phyloP scores from a whole-genome alignment of 2,329 filamentous ascomycete species.

The Coniochaeta sp. region DNA sequence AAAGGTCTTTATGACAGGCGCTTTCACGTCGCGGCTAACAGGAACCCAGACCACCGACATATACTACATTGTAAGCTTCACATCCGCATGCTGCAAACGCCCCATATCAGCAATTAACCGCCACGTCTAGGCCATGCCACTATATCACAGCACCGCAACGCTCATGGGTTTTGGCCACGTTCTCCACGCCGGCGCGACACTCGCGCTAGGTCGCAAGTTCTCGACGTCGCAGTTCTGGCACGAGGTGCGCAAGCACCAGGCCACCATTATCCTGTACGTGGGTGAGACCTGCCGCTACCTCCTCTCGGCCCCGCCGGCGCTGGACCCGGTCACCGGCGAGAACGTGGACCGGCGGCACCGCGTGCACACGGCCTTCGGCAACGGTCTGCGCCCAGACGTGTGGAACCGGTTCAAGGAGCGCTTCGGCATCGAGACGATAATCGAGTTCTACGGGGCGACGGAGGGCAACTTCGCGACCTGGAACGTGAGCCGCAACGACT shows the following conservation, averaged over 20 bases:
- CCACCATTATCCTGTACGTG: slow-evolving; percentile 79
- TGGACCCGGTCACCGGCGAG: slow-evolving; percentile 57
- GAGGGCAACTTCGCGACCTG: slow-evolving; percentile 64
- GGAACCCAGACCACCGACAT: slow-evolving; percentile 55
- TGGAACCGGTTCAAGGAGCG: slow-evolving; percentile 80
- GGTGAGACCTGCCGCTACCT: slow-evolving; percentile 83
- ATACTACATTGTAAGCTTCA: slow-evolving; percentile 60
- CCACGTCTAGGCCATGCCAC: slow-evolving; percentile 63
- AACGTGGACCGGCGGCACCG: slow-evolving; percentile 65
- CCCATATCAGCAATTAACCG: not conserved
- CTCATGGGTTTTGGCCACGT: slow-evolving; percentile 60
- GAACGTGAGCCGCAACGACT: slow-evolving; percentile 69
- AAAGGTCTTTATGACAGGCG: slow-evolving; percentile 49
- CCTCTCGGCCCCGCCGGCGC: slow-evolving; percentile 56
- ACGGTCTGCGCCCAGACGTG: slow-evolving; percentile 77
- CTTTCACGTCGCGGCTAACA: slow-evolving; percentile 48
- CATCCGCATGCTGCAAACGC: not conserved
- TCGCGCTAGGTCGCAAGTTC: slow-evolving; percentile 71
- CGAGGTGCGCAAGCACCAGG: slow-evolving; percentile 61
- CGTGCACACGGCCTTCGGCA: slow-evolving; percentile 73
- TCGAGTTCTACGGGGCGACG: slow-evolving; percentile 76
- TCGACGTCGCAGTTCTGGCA: slow-evolving; percentile 71
- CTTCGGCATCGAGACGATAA: slow-evolving; percentile 66
- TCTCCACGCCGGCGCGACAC: slow-evolving; percentile 53
- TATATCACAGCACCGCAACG: slow-evolving; percentile 77